Conservation (phyloP, 2,329 filamentous ascomycete species). For the Helicocarpus griseus region DNA sequence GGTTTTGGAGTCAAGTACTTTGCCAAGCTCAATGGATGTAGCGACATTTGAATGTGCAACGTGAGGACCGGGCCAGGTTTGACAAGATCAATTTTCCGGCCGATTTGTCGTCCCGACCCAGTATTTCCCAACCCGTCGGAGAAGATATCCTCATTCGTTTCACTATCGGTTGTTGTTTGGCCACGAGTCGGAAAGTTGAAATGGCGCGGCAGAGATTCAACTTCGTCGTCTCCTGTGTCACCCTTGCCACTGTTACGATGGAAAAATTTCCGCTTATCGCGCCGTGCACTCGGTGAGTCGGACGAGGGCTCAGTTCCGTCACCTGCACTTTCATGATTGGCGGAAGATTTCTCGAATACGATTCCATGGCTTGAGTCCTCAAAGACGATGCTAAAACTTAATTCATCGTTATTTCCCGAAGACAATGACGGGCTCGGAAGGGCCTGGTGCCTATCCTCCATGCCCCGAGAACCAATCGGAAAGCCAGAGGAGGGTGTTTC, state of each 20-base stretch:
- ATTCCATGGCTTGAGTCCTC: slow-evolving; percentile 26
- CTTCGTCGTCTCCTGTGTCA: slow-evolving; percentile 33
- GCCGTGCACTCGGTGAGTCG: slow-evolving; percentile 9
- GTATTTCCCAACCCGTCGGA: slow-evolving; percentile 31
- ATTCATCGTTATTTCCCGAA: slow-evolving; percentile 14
- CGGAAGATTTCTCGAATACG: slow-evolving; percentile 12
- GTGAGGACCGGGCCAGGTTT: slow-evolving; percentile 31
- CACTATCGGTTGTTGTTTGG: slow-evolving; percentile 27
- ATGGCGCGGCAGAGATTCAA: slow-evolving; percentile 40
- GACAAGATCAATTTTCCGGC: slow-evolving; percentile 18
- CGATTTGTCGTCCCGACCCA: slow-evolving; percentile 24
- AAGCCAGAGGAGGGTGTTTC: background rate
- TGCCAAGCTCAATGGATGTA: slow-evolving; percentile 53
- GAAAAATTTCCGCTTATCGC: slow-evolving; percentile 6
- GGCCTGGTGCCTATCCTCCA: slow-evolving; percentile 1
- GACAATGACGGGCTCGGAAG: slow-evolving; percentile 10
- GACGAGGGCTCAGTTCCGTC: slow-evolving; percentile 12
- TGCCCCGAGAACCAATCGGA: background rate
- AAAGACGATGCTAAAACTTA: slow-evolving; percentile 32
- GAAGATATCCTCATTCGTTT: slow-evolving; percentile 31
- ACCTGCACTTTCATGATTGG: slow-evolving; percentile 13
- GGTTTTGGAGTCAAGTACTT: slow-evolving; percentile 43
- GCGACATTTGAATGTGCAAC: slow-evolving; percentile 59
- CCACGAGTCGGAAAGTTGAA: slow-evolving; percentile 22
- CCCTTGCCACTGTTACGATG: slow-evolving; percentile 2